Evolutionary conservation across 306 rosid genomes (phyloP).

Genomic region (Lathyrus oleraceus): DNA sequence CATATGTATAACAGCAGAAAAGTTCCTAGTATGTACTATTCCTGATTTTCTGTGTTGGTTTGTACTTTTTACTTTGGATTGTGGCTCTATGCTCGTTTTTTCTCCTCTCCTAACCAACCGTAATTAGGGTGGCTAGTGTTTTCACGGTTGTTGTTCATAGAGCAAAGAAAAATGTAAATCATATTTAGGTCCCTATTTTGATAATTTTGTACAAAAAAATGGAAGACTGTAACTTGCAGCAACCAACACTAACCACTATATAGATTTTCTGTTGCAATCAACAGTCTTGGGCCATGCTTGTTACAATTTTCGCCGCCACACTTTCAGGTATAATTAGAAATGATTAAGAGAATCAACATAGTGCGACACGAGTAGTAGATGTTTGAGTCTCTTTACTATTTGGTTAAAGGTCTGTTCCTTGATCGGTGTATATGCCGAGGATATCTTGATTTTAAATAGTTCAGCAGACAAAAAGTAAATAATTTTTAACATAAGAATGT

Average conservation of each 20-base stretch:
- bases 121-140: neutral
- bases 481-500: constrained; percentile 15
- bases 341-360: too few relatives aligned
- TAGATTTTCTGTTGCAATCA: constrained; percentile 1
- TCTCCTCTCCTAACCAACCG: neutral
- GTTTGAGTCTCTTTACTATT: too few relatives aligned
- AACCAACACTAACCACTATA: constrained; percentile 27
- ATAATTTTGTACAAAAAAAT: neutral
- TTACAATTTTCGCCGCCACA: constrained; percentile 14
- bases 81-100: neutral
- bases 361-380: too few relatives aligned
- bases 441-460: too few relatives aligned
- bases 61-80: constrained; percentile 15
- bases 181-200: neutral
- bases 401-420: too few relatives aligned
- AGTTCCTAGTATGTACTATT: constrained; percentile 19
- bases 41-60: neutral
- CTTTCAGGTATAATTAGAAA: neutral
- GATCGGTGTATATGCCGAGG: too few relatives aligned
- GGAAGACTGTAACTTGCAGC: constrained; percentile 18
- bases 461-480: constrained; percentile 3
- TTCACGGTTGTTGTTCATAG: neutral
- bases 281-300: constrained; percentile 16
- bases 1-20: constrained; percentile 24
- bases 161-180: neutral